A percentile compares a stretch with the other conserved stretches of the same genome.
Conservation (phyloP, 768 basidiomycete species). For the Imleria badia region DNA sequence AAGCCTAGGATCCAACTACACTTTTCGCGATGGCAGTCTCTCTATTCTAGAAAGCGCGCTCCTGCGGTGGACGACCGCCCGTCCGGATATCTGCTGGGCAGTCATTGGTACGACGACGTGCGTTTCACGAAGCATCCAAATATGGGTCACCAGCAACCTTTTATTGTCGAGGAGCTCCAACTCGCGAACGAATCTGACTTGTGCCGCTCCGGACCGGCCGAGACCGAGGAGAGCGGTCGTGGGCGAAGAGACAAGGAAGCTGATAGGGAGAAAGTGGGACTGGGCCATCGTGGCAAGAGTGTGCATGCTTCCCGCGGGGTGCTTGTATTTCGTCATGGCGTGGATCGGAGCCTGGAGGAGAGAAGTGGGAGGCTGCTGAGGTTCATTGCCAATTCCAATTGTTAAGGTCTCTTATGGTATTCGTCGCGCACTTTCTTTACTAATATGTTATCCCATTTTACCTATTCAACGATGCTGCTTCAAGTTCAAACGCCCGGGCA, state of each 20-base stretch:
- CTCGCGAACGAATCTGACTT: constrained; percentile 3
- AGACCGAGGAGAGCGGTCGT: constrained; percentile 16
- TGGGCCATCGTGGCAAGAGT: constrained; percentile 70
- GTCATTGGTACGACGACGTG: constrained; percentile 88
- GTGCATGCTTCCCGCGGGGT: constrained; percentile 71
- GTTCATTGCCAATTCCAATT: background rate
- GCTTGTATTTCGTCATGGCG: constrained; percentile 78
- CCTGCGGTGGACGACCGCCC: constrained; percentile 46
- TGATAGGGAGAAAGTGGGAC: constrained; percentile 70
- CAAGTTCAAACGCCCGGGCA: background rate
- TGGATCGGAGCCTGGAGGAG: constrained; percentile 54
- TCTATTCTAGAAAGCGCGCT: constrained; percentile 26
- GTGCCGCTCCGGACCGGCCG: constrained; percentile 20
- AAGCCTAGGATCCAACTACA: constrained; percentile 22
- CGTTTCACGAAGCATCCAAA: constrained; percentile 77
- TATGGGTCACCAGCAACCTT: constrained; percentile 96
- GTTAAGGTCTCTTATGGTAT: constrained; percentile 6
- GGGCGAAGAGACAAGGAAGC: constrained; percentile 20
- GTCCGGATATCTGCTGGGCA: constrained; percentile 89
- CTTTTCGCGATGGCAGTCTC: constrained; percentile 1
- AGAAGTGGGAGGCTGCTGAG: constrained; percentile 34
- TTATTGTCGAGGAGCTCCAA: constrained; percentile 15
- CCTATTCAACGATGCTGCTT: background rate
- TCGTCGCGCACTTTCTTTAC: background rate
- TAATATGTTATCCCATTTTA: background rate